Base-by-base conservation (phyloP, 2,329 filamentous ascomycete species). In the Cladosporium sp. region DNA sequence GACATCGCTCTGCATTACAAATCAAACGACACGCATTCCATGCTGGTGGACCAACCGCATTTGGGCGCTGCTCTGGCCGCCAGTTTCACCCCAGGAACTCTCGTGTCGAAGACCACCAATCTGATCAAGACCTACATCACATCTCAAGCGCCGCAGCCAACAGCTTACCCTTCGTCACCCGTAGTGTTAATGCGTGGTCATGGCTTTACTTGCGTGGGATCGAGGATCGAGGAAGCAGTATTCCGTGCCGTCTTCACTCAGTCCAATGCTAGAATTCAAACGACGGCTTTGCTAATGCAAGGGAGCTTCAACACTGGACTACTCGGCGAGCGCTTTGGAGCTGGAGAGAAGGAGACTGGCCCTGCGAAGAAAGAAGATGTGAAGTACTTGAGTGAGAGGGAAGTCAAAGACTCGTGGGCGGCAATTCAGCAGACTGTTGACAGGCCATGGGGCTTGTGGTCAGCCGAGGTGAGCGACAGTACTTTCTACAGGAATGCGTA, bases 221-320 rank as follows among this genome's bases (percentile, higher is more conserved):
- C 62, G 2, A 64, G 65, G 7, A 70, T 76, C 49, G 68, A 74
- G 56, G 71, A 73, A 55, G 71, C 68, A 1, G 73, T 76, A 0
- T 74, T 69, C 53, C 68, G 73, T 47, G 68, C 72, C 1, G 68
- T 74, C 17, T 75, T 71, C 56, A 73, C 71, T 1, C 62, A 58
- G 45, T 53, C 55, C 3, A 68, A 68, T 34, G 73, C 73, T 1
- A 64, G 68, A 42, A 61, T 69, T 7, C 73, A 75, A 52, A 72
- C 67, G 1, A 62, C 63, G 1, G 70, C 71, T 2, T 17, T 66
- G 57, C 39, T 65, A 27, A 59, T 68, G 59, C 65, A 68, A 42
- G 67, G 68, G 1, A 60, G 64, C 19, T 64, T 62, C 7, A 64
- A 75, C 22, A 61, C 73, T 40, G 68, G 70, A 4, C 66, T 70